A percentile compares a stretch with the other conserved stretches of the same genome.
Conservation (phyloP, 345 rosid genomes). For the Camelina neglecta region DNA sequence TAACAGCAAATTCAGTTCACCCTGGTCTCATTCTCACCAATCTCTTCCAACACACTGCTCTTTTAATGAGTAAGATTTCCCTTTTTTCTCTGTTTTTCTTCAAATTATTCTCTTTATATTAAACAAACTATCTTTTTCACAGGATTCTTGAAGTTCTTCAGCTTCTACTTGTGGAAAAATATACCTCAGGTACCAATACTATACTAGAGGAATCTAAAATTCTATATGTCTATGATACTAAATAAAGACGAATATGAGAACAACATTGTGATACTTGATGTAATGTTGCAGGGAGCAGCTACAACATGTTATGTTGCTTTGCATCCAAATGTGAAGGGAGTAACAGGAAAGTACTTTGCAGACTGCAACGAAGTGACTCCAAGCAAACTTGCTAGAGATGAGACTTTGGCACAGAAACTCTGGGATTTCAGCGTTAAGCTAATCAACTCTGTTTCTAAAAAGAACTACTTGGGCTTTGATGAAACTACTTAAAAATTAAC, state of each 20-base stretch:
- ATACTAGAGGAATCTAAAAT: not conserved
- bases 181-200: constrained; percentile 73
- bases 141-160: constrained; percentile 65
- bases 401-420: constrained; percentile 55
- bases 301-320: constrained; percentile 89
- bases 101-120: not conserved
- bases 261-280: constrained; percentile 3
- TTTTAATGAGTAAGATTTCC: constrained; percentile 64
- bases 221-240: constrained; percentile 2
- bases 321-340: constrained; percentile 70
- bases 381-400: constrained; percentile 61
- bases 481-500: not conserved
- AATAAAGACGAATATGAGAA: constrained; percentile 3
- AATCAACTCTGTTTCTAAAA: constrained; percentile 50
- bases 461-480: constrained; percentile 35
- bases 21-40: constrained; percentile 94
- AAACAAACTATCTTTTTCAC: constrained; percentile 21
- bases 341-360: constrained; percentile 70
- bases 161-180: constrained; percentile 77
- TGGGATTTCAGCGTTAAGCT: constrained; percentile 85
- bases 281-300: constrained; percentile 78
- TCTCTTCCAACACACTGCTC: constrained; percentile 67
- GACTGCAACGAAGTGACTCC: constrained; percentile 81
- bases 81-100: constrained; percentile 11
- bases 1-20: constrained; percentile 87